These are phyloP conservation scores for Dillenia turbinata DNA, from an alignment of 164 flowering plant species.

Conservation along the genomic window DNA sequence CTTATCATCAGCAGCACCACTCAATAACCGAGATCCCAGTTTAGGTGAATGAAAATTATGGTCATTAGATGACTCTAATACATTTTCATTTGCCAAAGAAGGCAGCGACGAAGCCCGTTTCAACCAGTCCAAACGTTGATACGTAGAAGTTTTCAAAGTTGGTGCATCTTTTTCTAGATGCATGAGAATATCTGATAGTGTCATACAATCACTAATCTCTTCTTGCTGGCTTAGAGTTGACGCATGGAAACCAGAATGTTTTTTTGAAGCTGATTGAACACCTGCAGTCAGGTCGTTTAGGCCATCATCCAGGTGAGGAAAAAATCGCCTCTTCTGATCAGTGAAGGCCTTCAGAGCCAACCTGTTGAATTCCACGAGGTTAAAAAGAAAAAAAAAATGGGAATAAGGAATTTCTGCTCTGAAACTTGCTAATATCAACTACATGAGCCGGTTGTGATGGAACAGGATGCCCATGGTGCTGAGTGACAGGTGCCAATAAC, in stretches of 20 bases:
- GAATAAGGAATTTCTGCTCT: not conserved
- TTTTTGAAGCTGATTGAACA: constrained; percentile 45
- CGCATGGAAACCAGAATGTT: constrained; percentile 36
- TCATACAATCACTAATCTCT: constrained; percentile 43
- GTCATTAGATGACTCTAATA: constrained; percentile 44
- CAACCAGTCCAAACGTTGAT: constrained; percentile 80
- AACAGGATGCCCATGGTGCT: too few relatives aligned
- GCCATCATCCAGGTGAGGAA: constrained; percentile 79
- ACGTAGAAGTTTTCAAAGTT: constrained; percentile 48
- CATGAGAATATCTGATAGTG: constrained; percentile 47
- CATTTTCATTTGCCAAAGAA: constrained; percentile 36
- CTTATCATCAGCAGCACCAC: constrained; percentile 39
- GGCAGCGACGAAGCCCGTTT: constrained; percentile 69
- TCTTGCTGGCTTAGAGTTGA: constrained; percentile 27
- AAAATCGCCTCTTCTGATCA: constrained; percentile 84
- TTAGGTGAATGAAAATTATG: constrained; percentile 42
- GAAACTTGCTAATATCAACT: not conserved
- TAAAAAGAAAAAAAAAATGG: not conserved
- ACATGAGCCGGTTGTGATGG: too few relatives aligned
- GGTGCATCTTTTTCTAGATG: constrained; percentile 60
- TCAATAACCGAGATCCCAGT: constrained; percentile 32
- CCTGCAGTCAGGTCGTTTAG: constrained; percentile 18
- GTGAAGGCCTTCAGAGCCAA: constrained; percentile 94
- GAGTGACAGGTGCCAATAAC: too few relatives aligned
- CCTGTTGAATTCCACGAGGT: constrained; percentile 23